Conservation (phyloP, 1,284 basidiomycete genomes). For the Cryptococcus neoformans region DNA sequence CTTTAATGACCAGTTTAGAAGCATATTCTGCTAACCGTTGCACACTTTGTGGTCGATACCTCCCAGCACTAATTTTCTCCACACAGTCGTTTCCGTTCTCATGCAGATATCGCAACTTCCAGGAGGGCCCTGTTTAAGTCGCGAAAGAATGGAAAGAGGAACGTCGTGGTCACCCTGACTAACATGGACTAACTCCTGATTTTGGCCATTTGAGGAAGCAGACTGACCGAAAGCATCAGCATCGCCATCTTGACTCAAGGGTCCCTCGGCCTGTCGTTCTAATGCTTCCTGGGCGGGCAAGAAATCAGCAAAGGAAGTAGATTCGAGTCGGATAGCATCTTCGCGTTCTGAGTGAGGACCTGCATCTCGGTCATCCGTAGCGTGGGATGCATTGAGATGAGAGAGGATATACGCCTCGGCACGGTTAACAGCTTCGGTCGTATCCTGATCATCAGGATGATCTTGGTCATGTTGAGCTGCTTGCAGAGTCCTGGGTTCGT, state of each 20-base stretch:
- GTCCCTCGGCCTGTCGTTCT: conserved; percentile 8
- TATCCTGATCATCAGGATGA: conserved; percentile 2
- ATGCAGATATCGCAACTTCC: conserved; percentile 46
- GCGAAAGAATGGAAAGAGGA: conserved; percentile 20
- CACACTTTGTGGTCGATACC: conserved; percentile 39
- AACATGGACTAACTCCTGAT: background rate
- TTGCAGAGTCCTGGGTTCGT: background rate
- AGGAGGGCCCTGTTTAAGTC: conserved; percentile 36
- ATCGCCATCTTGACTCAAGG: background rate
- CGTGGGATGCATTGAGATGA: conserved; percentile 13
- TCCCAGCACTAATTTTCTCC: conserved; percentile 37
- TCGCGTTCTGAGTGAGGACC: background rate
- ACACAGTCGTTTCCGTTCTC: conserved; percentile 43
- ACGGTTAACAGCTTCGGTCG: conserved; percentile 18
- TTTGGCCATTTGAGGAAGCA: background rate
- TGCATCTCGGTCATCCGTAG: conserved; percentile 1
- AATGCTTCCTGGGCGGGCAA: conserved; percentile 20
- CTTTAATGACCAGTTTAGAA: too few relatives aligned
- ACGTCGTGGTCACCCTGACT: background rate
- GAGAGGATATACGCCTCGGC: conserved; percentile 32
- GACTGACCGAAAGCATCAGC: background rate
- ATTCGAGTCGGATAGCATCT: conserved; percentile 12
- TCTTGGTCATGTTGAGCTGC: background rate
- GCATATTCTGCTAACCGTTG: conserved; percentile 25
- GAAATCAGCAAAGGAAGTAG: conserved; percentile 30